A percentile compares a stretch with the other conserved stretches of the same genome.
Conservation (phyloP, 306 rosid species). For the Sesbania bispinosa region DNA sequence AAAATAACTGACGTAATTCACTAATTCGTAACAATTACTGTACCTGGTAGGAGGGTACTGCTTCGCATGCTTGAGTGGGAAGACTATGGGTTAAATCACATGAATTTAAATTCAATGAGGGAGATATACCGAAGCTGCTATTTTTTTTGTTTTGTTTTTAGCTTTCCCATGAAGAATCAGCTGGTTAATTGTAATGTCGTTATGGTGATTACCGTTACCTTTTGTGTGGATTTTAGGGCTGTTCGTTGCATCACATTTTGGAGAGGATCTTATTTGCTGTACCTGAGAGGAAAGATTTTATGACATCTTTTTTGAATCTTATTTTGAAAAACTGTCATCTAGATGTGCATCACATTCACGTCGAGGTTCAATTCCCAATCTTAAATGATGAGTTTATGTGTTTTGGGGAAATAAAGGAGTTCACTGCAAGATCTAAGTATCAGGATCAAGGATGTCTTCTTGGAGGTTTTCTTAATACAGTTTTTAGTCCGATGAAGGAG, state of each 20-base stretch:
- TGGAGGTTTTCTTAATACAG: slow-evolving; percentile 44
- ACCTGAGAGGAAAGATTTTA: slow-evolving; percentile 42
- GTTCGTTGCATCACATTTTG: slow-evolving; percentile 65
- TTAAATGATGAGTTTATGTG: slow-evolving; percentile 42
- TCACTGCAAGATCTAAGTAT: slow-evolving; percentile 51
- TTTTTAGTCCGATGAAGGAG: slow-evolving; percentile 49
- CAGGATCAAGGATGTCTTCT: slow-evolving; percentile 46
- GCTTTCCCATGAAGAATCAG: not conserved
- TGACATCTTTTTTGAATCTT: slow-evolving; percentile 46
- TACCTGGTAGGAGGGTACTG: not conserved
- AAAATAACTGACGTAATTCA: not conserved
- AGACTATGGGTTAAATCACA: not conserved
- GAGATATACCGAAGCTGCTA: not conserved
- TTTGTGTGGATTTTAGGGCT: slow-evolving; percentile 63
- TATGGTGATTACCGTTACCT: slow-evolving; percentile 17
- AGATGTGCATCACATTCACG: slow-evolving; percentile 33
- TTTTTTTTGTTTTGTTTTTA: not conserved
- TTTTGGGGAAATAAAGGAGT: slow-evolving; percentile 50
- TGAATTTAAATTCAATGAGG: not conserved
- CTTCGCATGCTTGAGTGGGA: too few species aligned
- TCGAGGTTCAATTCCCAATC: slow-evolving; percentile 53
- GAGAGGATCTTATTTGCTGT: slow-evolving; percentile 48
- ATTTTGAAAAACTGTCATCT: slow-evolving; percentile 69
- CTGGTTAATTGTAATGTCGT: slow-evolving; percentile 19
- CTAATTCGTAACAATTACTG: not conserved